Percentiles rank a stretch among this genome's conserved stretches.
phyloP scores from a whole-genome alignment of 768 basidiomycete species.

The Holtermannia corniformis region DNA sequence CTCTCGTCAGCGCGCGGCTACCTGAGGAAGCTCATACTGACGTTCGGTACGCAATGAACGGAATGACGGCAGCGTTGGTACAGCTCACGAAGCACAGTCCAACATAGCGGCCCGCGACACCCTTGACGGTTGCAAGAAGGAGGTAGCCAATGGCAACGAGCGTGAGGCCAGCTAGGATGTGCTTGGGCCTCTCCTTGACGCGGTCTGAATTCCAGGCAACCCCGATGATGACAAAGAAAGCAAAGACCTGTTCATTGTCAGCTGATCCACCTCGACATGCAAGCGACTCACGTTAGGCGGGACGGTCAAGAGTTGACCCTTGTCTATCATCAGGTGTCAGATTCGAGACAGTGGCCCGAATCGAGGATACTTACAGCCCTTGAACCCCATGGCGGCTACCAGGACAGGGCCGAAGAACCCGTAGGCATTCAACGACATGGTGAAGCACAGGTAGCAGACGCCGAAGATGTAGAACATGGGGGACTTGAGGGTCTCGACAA shows the following conservation, averaged over 20 bases:
- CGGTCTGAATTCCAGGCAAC: conserved; percentile 30
- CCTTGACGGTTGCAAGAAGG: conserved; percentile 22
- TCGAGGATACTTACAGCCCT: conserved; percentile 24
- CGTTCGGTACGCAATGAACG: conserved; percentile 26
- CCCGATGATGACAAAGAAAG: conserved; percentile 28
- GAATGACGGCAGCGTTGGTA: conserved; percentile 34
- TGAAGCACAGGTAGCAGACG: not conserved
- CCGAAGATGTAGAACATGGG: conserved; percentile 16
- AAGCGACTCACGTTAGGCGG: conserved; percentile 4
- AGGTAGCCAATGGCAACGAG: conserved; percentile 28
- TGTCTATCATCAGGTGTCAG: too few species aligned
- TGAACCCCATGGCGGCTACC: conserved; percentile 18
- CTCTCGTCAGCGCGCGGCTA: not conserved
- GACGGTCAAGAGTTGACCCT: conserved; percentile 3
- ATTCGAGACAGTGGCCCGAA: too few species aligned
- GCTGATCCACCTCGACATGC: conserved; percentile 11
- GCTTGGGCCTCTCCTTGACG: conserved; percentile 15
- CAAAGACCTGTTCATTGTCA: conserved; percentile 19
- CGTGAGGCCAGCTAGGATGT: conserved; percentile 24
- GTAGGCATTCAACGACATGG: conserved; percentile 7
- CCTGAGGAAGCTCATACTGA: not conserved
- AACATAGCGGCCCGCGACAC: conserved; percentile 23
- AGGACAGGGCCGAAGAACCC: conserved; percentile 17
- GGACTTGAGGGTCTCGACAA: conserved; percentile 11
- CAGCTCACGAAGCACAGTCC: conserved; percentile 33